Evolutionary conservation across 768 basidiomycete genomes (phyloP).

Genomic region (Mrakia gelida): DNA sequence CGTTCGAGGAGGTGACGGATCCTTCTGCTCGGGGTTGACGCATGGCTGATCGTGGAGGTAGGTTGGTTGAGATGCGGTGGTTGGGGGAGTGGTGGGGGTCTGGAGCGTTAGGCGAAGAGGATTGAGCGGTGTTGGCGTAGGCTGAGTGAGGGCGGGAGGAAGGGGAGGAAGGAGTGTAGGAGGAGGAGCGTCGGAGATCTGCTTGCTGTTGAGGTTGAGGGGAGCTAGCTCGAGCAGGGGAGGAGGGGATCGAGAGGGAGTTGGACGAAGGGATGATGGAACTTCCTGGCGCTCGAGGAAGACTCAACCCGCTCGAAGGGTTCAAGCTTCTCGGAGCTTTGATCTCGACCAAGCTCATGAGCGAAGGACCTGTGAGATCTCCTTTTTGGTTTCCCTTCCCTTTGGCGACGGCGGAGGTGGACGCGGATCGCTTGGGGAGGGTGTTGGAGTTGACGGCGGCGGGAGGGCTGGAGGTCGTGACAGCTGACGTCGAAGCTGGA

Average conservation of each 20-base stretch:
- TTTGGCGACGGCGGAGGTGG: conserved; percentile 14
- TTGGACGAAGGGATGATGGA: conserved; percentile 29
- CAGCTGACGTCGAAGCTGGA: not conserved
- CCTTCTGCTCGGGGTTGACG: not conserved
- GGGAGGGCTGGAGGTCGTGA: conserved; percentile 9
- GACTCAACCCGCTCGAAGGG: conserved; percentile 18
- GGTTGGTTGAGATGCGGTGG: conserved; percentile 15
- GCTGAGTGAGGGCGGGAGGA: not conserved
- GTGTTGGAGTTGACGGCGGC: conserved; percentile 8
- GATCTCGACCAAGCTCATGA: conserved; percentile 22
- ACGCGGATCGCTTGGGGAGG: conserved; percentile 22
- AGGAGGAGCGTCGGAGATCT: not conserved
- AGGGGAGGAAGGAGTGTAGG: conserved; percentile 14
- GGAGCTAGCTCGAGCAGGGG: not conserved
- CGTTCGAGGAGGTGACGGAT: conserved; percentile 12
- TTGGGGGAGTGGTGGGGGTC: conserved; percentile 22
- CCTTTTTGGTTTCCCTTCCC: not conserved
- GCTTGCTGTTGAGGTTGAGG: not conserved
- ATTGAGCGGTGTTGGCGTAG: conserved; percentile 8
- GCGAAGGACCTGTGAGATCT: not conserved
- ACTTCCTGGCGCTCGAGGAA: conserved; percentile 28
- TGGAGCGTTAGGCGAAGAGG: not conserved
- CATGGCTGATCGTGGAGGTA: conserved; percentile 28
- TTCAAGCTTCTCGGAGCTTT: conserved; percentile 25
- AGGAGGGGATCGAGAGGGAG: not conserved